Percentiles rank a stretch among this genome's conserved stretches.
Conservation (phyloP, 805 yeast species). For the Metschnikowia shivogae region DNA sequence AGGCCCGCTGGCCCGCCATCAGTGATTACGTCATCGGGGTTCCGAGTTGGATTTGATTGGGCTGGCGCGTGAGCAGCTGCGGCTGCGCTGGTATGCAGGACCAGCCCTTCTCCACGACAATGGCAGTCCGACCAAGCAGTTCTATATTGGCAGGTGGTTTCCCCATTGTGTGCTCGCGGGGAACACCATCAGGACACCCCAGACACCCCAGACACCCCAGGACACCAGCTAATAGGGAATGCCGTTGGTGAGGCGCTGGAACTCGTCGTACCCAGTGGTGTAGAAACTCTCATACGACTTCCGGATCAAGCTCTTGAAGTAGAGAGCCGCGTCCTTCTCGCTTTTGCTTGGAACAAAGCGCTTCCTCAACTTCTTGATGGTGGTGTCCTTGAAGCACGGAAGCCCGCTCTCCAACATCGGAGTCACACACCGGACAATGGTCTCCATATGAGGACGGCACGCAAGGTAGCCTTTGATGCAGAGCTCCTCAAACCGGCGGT, state of each 20-base stretch:
- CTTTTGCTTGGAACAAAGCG: constrained; percentile 79
- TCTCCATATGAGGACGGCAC: constrained; percentile 81
- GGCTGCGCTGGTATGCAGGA: too few relatives aligned
- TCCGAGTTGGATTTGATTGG: too few relatives aligned
- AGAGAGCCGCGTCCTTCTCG: constrained; percentile 80
- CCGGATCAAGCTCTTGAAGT: constrained; percentile 69
- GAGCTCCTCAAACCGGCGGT: constrained; percentile 88
- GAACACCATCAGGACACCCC: too few relatives aligned
- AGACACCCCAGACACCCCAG: too few relatives aligned
- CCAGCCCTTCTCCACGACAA: too few relatives aligned
- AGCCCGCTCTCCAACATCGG: constrained; percentile 96
- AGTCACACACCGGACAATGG: constrained; percentile 74
- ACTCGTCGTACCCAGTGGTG: constrained; percentile 95
- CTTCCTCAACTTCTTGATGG: constrained; percentile 69
- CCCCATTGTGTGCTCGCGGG: too few relatives aligned
- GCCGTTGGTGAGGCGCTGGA: constrained; percentile 94
- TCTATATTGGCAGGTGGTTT: too few relatives aligned
- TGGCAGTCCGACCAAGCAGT: too few relatives aligned
- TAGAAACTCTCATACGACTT: constrained; percentile 83
- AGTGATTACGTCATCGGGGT: too few relatives aligned
- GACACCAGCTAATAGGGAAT: constrained; percentile 91
- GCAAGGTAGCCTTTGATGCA: constrained; percentile 91
- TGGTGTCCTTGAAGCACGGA: constrained; percentile 90
- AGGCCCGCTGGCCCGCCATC: too few relatives aligned
- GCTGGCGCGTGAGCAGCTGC: too few relatives aligned